These are phyloP conservation scores for Colletotrichum chrysophilum DNA, from an alignment of 2,329 filamentous ascomycete genomes.

Conservation along the genomic window DNA sequence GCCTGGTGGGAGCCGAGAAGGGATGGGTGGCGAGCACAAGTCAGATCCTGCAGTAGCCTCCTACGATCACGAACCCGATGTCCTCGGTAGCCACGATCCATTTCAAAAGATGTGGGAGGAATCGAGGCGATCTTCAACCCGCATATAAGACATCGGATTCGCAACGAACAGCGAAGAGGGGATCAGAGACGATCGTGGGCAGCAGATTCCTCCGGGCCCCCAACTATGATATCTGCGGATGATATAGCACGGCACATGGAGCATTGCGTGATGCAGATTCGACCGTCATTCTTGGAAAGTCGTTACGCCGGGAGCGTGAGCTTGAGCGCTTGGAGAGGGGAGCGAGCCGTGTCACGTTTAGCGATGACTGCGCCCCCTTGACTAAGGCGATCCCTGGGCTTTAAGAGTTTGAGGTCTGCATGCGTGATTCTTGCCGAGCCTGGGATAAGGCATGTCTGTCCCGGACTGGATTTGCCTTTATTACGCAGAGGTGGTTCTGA, in stretches of 20 bases:
- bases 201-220: not conserved
- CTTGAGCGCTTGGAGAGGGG: not conserved
- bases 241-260: not conserved
- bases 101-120: not conserved
- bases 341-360: not conserved
- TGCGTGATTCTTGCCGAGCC: not conserved
- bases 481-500: not conserved
- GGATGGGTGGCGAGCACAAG: not conserved
- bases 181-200: not conserved
- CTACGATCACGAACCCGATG: rapidly evolving
- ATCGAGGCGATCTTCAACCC: not conserved
- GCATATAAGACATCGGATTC: not conserved
- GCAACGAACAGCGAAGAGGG: not conserved
- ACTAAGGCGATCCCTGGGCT: not conserved
- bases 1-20: not conserved
- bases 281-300: not conserved
- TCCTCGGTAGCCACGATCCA: not conserved
- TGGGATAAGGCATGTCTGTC: not conserved
- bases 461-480: not conserved
- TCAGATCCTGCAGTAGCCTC: not conserved
- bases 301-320: not conserved
- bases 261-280: not conserved
- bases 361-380: not conserved
- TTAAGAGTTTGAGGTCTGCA: not conserved
- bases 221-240: not conserved